A percentile compares a stretch with the other conserved stretches of the same genome.
These are phyloP conservation scores for Aspergillus bridgeri DNA, from an alignment of 495 filamentous ascomycete genomes.

Conservation along the genomic window DNA sequence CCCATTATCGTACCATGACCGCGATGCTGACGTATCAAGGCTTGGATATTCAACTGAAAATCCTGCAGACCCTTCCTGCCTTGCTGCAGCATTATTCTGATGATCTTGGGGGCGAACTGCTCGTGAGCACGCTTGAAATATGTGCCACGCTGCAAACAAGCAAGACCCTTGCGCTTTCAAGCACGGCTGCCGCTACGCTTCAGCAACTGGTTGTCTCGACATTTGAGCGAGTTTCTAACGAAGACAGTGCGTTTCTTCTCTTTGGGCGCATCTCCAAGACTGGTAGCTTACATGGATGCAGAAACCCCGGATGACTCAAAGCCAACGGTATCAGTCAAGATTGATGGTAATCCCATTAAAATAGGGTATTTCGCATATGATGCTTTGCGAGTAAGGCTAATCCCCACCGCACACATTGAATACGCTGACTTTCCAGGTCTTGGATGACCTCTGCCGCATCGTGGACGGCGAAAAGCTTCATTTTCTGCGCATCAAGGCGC, in stretches of 20 bases:
- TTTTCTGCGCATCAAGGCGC: conserved; percentile 69
- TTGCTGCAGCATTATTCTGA: conserved; percentile 85
- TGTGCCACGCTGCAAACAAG: conserved; percentile 86
- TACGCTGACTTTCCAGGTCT: conserved; percentile 46
- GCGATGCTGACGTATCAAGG: conserved; percentile 48
- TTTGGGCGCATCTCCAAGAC: conserved; percentile 22
- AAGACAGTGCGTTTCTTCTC: conserved; percentile 55
- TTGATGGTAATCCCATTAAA: conserved; percentile 57
- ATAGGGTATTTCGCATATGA: conserved; percentile 78
- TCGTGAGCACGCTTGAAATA: conserved; percentile 79
- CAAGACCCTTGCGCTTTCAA: conserved; percentile 88
- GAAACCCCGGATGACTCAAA: conserved; percentile 52
- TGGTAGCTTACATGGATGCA: conserved; percentile 48
- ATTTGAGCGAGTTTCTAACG: conserved; percentile 82
- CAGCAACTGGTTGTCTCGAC: conserved; percentile 90
- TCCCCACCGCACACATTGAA: neutral
- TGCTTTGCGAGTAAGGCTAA: conserved; percentile 62
- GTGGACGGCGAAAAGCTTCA: conserved; percentile 78
- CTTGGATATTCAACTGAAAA: conserved; percentile 92
- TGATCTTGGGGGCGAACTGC: conserved; percentile 73
- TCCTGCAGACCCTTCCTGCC: conserved; percentile 88
- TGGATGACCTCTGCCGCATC: conserved; percentile 86
- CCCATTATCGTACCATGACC: neutral
- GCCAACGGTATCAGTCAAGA: conserved; percentile 32
- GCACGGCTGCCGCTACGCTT: conserved; percentile 89